Conservation (phyloP, 1,284 basidiomycete species). For the Tilletiopsis washingtonensis region DNA sequence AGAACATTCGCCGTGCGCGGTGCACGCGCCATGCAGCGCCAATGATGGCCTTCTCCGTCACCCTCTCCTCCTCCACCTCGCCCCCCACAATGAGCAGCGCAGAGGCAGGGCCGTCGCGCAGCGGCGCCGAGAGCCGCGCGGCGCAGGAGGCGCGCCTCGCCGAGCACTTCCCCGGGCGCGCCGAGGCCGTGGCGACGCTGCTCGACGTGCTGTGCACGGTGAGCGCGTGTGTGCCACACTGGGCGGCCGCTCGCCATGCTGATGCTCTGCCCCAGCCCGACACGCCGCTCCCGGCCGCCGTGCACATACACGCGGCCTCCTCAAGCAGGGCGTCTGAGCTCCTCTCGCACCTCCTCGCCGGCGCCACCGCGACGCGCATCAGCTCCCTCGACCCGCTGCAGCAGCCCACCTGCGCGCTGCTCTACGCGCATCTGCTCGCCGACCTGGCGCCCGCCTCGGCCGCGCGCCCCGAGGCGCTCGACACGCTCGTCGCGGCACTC, state of each 20-base stretch:
- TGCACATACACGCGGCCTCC: neutral
- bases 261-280: neutral
- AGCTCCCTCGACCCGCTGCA: neutral
- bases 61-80: too few relatives aligned
- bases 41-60: too few relatives aligned
- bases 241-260: neutral
- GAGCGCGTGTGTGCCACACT: too few relatives aligned
- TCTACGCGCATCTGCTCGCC: neutral
- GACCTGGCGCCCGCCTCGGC: conserved; percentile 1
- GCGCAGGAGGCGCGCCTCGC: too few relatives aligned
- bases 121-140: too few relatives aligned
- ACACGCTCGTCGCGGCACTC: neutral
- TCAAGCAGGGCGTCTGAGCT: neutral
- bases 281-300: neutral
- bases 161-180: too few relatives aligned
- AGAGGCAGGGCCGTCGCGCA: too few relatives aligned
- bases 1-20: too few relatives aligned
- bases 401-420: neutral
- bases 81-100: too few relatives aligned
- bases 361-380: neutral
- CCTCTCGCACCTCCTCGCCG: neutral
- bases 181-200: too few relatives aligned
- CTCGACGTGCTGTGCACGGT: too few relatives aligned
- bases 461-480: conserved; percentile 1
- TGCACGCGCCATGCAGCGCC: too few relatives aligned